A percentile compares a stretch with the other conserved stretches of the same genome.
These are phyloP conservation scores for Pythium myriotylum DNA, from an alignment of 352 stramenopile genomes.

Conservation along the genomic window DNA sequence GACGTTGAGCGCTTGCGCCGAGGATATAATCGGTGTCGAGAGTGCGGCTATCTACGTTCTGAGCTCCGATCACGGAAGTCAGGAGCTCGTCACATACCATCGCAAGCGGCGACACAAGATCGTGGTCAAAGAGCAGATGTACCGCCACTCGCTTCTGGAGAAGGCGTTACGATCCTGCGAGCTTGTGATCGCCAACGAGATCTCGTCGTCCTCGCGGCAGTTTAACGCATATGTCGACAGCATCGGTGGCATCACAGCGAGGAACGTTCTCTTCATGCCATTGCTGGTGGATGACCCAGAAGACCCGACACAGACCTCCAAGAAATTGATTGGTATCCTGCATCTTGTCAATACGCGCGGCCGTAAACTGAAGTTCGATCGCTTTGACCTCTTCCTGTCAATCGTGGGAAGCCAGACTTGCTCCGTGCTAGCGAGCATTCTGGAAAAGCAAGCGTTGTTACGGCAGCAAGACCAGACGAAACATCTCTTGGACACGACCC, in stretches of 20 bases:
- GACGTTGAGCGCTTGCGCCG: slow-evolving; percentile 51
- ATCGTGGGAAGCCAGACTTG: slow-evolving; percentile 72
- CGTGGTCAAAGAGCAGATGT: slow-evolving; percentile 49
- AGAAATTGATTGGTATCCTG: slow-evolving; percentile 64
- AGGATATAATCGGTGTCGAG: slow-evolving; percentile 78
- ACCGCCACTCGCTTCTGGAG: slow-evolving; percentile 56
- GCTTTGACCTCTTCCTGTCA: slow-evolving; percentile 74
- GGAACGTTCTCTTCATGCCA: slow-evolving; percentile 67
- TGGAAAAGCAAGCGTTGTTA: slow-evolving; percentile 69
- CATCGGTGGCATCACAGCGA: slow-evolving; percentile 47
- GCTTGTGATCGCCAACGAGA: slow-evolving; percentile 70
- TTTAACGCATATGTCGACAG: slow-evolving; percentile 80
- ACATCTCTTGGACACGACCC: slow-evolving; percentile 65
- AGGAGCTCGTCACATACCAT: slow-evolving; percentile 72
- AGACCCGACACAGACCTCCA: slow-evolving; percentile 18
- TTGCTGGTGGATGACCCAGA: slow-evolving; percentile 56
- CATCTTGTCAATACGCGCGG: slow-evolving; percentile 77
- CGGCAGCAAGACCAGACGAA: slow-evolving; percentile 68
- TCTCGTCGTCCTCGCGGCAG: slow-evolving; percentile 28
- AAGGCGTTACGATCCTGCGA: slow-evolving; percentile 47
- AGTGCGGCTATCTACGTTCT: slow-evolving; percentile 66
- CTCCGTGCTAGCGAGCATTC: slow-evolving; percentile 65
- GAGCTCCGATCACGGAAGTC: neutral
- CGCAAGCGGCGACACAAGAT: slow-evolving; percentile 68
- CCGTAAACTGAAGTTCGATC: slow-evolving; percentile 61